phyloP scores from a whole-genome alignment of 1,284 basidiomycete species.

The Mrakiaceae sp. region DNA sequence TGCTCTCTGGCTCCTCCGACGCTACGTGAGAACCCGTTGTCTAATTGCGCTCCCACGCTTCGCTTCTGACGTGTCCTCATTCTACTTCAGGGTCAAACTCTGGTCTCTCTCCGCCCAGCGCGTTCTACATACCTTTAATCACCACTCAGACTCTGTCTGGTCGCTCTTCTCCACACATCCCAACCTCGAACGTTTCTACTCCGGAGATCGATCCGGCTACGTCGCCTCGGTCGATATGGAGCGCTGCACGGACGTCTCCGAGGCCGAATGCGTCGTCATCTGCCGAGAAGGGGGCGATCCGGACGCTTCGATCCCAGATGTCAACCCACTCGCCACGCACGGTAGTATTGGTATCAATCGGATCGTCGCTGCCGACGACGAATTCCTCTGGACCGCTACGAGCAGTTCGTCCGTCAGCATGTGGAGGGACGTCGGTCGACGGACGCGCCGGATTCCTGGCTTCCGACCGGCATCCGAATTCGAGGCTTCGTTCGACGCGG shows the following conservation, averaged over 20 bases:
- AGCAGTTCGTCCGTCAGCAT: slow-evolving; percentile 66
- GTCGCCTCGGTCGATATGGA: slow-evolving; percentile 86
- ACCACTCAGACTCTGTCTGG: slow-evolving; percentile 95
- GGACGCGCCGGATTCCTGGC: slow-evolving; percentile 20
- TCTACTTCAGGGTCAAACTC: slow-evolving; percentile 59
- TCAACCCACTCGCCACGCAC: slow-evolving; percentile 24
- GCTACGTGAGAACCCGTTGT: slow-evolving; percentile 38
- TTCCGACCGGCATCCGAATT: slow-evolving; percentile 17
- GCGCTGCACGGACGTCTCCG: slow-evolving; percentile 61
- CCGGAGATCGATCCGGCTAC: slow-evolving; percentile 80
- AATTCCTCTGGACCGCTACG: slow-evolving; percentile 81
- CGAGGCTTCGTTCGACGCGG: not conserved
- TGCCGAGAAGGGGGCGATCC: slow-evolving; percentile 17
- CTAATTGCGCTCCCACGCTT: not conserved
- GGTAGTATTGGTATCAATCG: slow-evolving; percentile 65
- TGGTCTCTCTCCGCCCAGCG: slow-evolving; percentile 86
- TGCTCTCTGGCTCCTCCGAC: slow-evolving; percentile 81
- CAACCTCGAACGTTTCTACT: slow-evolving; percentile 84
- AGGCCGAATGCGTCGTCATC: slow-evolving; percentile 79
- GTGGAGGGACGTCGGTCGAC: slow-evolving; percentile 52
- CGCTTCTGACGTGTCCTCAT: not conserved
- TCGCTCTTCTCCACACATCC: slow-evolving; percentile 78
- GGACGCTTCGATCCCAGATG: not conserved
- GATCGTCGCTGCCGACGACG: slow-evolving; percentile 74
- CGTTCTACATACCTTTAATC: slow-evolving; percentile 89